These are phyloP conservation scores for Argentina anserina DNA, from an alignment of 306 rosid genomes.

Conservation along the genomic window DNA sequence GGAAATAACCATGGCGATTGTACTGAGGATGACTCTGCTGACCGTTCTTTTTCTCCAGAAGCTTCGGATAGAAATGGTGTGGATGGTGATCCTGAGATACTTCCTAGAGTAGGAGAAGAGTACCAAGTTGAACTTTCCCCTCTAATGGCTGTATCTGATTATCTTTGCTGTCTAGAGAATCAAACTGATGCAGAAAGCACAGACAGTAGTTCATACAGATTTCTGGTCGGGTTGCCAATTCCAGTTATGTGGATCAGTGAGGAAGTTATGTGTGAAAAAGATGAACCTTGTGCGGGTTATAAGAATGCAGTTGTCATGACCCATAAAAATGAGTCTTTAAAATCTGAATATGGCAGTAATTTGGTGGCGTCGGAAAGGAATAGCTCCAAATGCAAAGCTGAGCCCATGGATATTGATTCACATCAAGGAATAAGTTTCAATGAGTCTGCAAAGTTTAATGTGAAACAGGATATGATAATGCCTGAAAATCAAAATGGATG, in stretches of 20 bases:
- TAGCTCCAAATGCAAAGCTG: constrained; percentile 29
- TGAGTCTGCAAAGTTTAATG: constrained; percentile 28
- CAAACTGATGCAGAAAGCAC: constrained; percentile 24
- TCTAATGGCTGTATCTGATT: constrained; percentile 39
- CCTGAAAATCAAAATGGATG: constrained; percentile 23
- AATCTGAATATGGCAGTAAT: constrained; percentile 24
- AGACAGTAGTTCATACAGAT: constrained; percentile 29
- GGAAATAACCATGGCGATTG: constrained; percentile 33
- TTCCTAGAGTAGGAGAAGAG: constrained; percentile 69
- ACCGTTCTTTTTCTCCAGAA: constrained; percentile 44
- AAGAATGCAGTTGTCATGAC: constrained; percentile 26
- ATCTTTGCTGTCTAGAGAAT: constrained; percentile 30
- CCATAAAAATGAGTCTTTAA: constrained; percentile 29
- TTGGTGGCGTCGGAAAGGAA: constrained; percentile 20
- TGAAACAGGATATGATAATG: constrained; percentile 32
- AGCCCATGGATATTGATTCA: constrained; percentile 22
- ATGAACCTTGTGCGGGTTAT: constrained; percentile 16
- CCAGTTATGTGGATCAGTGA: constrained; percentile 54
- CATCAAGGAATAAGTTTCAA: constrained; percentile 23
- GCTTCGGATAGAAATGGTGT: constrained; percentile 42
- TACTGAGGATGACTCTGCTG: constrained; percentile 40
- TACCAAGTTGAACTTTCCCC: constrained; percentile 67
- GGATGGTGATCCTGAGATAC: constrained; percentile 56
- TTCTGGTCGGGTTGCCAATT: constrained; percentile 53
- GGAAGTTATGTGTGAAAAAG: constrained; percentile 27